These are phyloP conservation scores for Marasmius sp. DNA, from an alignment of 1,284 basidiomycete species.

Conservation along the genomic window DNA sequence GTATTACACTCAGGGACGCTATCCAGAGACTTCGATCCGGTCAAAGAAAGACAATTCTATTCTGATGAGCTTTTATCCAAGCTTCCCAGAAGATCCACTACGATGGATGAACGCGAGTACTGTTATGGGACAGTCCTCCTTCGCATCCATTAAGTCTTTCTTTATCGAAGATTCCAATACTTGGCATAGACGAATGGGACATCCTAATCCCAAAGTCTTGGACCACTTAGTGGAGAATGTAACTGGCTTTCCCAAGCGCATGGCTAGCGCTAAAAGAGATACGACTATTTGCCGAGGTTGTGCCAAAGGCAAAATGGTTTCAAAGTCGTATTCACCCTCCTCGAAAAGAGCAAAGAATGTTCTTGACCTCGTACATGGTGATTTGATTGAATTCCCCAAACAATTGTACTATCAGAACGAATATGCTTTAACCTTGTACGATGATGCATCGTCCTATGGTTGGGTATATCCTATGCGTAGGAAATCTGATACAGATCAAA, in stretches of 20 bases:
- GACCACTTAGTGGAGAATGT: constrained; percentile 7
- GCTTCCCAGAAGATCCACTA: no score
- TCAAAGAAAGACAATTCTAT: no score
- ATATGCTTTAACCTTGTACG: constrained; percentile 27
- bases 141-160: no score
- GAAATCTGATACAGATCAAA: constrained; percentile 8
- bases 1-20: no score
- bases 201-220: constrained; percentile 13
- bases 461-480: constrained; percentile 4
- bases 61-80: no score
- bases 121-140: no score
- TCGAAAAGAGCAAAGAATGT: constrained; percentile 7
- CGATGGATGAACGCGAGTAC: no score
- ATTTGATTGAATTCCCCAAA: constrained; percentile 22
- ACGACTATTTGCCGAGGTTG: constrained; percentile 22
- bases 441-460: constrained; percentile 15
- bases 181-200: constrained; percentile 15
- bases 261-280: constrained; percentile 11
- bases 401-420: constrained; percentile 20
- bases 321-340: constrained; percentile 16
- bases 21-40: no score
- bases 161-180: no score
- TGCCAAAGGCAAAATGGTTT: constrained; percentile 22
- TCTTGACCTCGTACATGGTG: constrained; percentile 24
- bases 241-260: constrained; percentile 8